These are phyloP conservation scores for Blastocystis sp. DNA, from an alignment of 352 stramenopile species.

Conservation along the genomic window DNA sequence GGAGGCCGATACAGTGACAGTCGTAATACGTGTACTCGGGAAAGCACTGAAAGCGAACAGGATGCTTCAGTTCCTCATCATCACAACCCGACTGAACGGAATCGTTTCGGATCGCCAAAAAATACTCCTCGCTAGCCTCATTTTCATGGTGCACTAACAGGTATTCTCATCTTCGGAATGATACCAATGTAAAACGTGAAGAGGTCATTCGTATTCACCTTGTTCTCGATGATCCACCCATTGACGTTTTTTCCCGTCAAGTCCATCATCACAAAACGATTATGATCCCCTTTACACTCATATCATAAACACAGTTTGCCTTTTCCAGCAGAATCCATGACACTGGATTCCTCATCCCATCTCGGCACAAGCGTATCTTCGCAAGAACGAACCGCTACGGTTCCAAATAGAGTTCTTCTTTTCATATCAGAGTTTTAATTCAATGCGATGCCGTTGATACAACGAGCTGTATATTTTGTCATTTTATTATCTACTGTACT, in stretches of 20 bases:
- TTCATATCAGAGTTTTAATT: too few species aligned
- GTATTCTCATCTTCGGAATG: neutral
- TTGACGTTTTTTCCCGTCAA: neutral
- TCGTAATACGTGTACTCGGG: constrained; percentile 30
- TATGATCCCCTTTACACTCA: neutral
- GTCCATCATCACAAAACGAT: neutral
- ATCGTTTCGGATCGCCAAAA: constrained; percentile 8
- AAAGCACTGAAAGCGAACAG: neutral
- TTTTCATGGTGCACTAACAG: neutral
- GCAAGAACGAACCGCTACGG: too few species aligned
- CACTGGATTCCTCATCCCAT: neutral
- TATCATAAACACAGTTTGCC: too few species aligned
- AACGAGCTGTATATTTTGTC: neutral
- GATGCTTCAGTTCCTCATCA: neutral
- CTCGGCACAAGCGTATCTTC: neutral
- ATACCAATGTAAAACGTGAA: constrained; percentile 25
- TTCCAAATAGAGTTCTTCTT: too few species aligned
- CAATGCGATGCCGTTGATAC: too few species aligned
- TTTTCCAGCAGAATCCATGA: too few species aligned
- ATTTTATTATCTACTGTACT: neutral
- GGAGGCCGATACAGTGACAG: neutral
- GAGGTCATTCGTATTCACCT: neutral
- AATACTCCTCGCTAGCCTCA: neutral
- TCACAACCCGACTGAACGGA: neutral
- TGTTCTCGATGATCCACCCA: neutral